Evolutionary conservation across 441 rosid species (phyloP).

Genomic region (Syzygium malaccense): DNA sequence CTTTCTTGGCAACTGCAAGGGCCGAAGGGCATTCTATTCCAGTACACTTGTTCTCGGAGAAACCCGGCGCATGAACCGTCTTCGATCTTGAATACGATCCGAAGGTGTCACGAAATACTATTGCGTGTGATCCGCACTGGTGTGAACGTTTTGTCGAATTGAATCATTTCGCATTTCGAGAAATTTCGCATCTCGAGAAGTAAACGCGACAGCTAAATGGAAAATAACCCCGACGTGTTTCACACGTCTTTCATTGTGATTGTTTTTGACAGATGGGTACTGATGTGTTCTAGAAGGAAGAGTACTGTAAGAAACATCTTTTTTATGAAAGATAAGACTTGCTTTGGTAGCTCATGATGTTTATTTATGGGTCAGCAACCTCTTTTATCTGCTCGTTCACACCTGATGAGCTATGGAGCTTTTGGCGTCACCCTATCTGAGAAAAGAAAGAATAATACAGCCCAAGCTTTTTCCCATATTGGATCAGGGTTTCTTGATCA

Average conservation of each 20-base stretch:
- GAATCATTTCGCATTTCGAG: neutral
- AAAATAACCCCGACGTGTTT: neutral
- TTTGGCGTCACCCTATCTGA: neutral
- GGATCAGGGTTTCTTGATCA: neutral
- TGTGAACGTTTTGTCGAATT: rapidly evolving
- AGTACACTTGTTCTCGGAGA: neutral
- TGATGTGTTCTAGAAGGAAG: rapidly evolving
- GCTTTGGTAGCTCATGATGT: neutral
- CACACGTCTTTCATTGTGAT: neutral
- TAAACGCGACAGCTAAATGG: neutral
- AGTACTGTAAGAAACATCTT: neutral
- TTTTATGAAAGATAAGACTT: neutral
- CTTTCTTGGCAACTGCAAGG: neutral
- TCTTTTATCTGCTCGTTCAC: neutral
- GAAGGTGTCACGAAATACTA: neutral
- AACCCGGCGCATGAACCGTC: neutral
- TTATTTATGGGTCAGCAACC: neutral
- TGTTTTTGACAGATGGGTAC: neutral
- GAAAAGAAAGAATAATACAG: neutral
- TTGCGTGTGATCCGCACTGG: rapidly evolving
- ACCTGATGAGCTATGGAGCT: neutral
- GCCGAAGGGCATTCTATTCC: neutral
- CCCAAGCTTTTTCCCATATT: neutral
- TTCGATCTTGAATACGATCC: neutral
- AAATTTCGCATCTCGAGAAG: rapidly evolving